These are phyloP conservation scores for Pelargonium citronellum DNA, from an alignment of 441 rosid species.

Conservation along the genomic window DNA sequence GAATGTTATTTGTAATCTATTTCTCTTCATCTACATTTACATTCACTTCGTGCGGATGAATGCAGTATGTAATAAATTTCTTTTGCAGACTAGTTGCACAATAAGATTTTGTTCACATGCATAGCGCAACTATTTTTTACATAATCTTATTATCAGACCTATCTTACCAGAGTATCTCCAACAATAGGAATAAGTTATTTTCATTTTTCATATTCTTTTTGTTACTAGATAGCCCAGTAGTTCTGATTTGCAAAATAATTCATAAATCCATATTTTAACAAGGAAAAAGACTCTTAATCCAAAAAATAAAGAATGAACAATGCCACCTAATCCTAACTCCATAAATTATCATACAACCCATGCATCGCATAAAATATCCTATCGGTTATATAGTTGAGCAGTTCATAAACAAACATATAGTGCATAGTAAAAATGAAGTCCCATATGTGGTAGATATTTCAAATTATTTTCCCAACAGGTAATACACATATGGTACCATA, in stretches of 20 bases:
- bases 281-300: not conserved
- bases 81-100: not conserved
- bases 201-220: not conserved
- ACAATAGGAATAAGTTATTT: not conserved
- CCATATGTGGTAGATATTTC: not conserved
- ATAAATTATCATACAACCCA: not conserved
- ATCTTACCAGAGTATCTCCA: not conserved
- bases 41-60: not conserved
- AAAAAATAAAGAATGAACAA: not conserved
- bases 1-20: not conserved
- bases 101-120: not conserved
- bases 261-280: not conserved
- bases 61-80: not conserved
- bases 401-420: not conserved
- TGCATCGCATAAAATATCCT: not conserved
- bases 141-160: not conserved
- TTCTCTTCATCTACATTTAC: not conserved
- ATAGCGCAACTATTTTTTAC: not conserved
- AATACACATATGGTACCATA: not conserved
- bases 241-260: not conserved
- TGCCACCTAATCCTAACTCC: not conserved
- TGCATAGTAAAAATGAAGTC: not conserved
- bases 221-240: not conserved
- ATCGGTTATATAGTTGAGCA: not conserved
- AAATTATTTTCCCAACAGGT: not conserved